Conservation (phyloP, 768 basidiomycete genomes). For the Russula sp. region DNA sequence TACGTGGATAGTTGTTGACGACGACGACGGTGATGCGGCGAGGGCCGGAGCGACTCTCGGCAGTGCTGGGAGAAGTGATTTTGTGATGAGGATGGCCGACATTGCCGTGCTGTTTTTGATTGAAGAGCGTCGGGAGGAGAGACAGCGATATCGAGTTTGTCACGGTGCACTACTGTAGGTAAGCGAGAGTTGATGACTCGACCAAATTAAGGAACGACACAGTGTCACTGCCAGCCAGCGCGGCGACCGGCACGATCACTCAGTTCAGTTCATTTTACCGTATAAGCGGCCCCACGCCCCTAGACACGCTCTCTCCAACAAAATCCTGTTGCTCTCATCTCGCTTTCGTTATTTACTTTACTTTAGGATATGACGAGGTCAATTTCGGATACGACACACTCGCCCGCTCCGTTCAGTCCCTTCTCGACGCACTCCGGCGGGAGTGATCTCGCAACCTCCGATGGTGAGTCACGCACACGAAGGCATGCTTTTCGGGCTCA, state of each 20-base stretch:
- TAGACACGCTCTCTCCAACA: constrained; percentile 1
- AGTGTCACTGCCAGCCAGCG: no score
- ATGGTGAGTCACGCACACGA: constrained; percentile 29
- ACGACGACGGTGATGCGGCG: background rate
- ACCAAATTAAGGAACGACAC: background rate
- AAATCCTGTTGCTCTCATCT: background rate
- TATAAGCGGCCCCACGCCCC: background rate
- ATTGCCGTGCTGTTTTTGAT: background rate
- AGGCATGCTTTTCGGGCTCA: background rate
- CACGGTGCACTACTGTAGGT: no score
- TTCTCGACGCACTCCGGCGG: constrained; percentile 31
- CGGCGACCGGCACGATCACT: no score
- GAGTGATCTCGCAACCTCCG: constrained; percentile 34
- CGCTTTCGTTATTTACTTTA: background rate
- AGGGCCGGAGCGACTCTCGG: background rate
- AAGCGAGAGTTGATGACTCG: background rate
- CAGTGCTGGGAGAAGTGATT: background rate
- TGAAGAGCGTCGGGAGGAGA: background rate
- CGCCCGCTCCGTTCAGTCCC: constrained; percentile 36
- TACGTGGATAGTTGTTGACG: background rate
- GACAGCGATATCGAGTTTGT: background rate
- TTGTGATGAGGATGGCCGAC: background rate
- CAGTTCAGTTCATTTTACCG: background rate
- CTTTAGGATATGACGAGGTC: constrained; percentile 29
- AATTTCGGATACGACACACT: constrained; percentile 33